Percentiles rank a stretch among this genome's conserved stretches.
These are phyloP conservation scores for Tulasnella sp. DNA, from an alignment of 768 basidiomycete genomes.

Conservation along the genomic window DNA sequence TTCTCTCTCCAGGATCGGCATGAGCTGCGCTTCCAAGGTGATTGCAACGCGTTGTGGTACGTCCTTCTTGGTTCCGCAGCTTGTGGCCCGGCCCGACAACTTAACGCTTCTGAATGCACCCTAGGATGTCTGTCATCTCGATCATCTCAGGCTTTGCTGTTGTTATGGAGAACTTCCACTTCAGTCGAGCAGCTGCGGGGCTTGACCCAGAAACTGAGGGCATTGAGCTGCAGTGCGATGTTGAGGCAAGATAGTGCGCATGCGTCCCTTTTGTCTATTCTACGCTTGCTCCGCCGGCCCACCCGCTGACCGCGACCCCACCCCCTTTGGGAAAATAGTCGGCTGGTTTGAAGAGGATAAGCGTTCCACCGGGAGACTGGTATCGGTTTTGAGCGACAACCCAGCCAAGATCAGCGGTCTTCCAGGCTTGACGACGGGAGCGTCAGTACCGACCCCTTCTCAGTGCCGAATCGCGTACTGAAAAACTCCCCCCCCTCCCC, in stretches of 20 bases:
- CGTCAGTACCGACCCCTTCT: constrained; percentile 38
- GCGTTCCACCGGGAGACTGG: constrained; percentile 77
- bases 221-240: constrained; percentile 73
- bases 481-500: neutral
- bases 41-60: constrained; percentile 60
- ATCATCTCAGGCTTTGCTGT: constrained; percentile 66
- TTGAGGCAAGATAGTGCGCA: constrained; percentile 90
- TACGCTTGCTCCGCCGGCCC: neutral
- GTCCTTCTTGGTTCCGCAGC: neutral
- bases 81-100: constrained; percentile 16
- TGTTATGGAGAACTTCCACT: constrained; percentile 70
- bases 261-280: constrained; percentile 46
- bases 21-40: constrained; percentile 56
- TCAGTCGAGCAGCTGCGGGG: constrained; percentile 67
- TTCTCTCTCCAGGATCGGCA: constrained; percentile 43
- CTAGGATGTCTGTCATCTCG: constrained; percentile 77
- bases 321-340: constrained; percentile 44
- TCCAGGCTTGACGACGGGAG: constrained; percentile 86
- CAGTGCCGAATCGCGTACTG: neutral
- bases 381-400: constrained; percentile 77
- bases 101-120: constrained; percentile 25
- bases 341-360: constrained; percentile 89
- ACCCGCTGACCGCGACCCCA: neutral
- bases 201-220: constrained; percentile 71
- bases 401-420: constrained; percentile 89